Conservation (phyloP, 176 grass and related monocot genomes). For the Cenchrus fungigraminus region DNA sequence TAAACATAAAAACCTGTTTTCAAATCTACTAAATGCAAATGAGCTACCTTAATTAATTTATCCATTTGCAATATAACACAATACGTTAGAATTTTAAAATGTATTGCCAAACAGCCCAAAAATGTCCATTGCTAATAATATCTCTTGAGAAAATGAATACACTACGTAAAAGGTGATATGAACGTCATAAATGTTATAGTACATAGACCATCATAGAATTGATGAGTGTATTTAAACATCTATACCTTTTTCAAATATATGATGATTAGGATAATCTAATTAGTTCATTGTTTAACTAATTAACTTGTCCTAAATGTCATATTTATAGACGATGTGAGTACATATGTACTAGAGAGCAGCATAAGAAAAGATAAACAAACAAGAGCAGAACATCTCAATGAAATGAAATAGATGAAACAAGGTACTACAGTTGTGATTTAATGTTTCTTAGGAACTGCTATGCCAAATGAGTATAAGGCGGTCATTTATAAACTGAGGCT, state of each 20-base stretch:
- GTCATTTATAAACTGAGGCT: not conserved
- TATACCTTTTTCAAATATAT: not conserved
- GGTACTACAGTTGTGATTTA: not conserved
- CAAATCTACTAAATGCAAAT: conserved; percentile 8
- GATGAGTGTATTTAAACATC: conserved; percentile 20
- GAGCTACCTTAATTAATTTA: not conserved
- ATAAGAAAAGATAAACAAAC: conserved; percentile 24
- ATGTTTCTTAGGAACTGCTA: conserved; percentile 31
- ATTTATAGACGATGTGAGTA: not conserved
- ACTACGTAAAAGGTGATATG: not conserved
- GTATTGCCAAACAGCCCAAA: not conserved
- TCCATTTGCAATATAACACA: not conserved
- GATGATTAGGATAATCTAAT: not conserved
- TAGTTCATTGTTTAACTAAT: not conserved
- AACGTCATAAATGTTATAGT: conserved; percentile 1
- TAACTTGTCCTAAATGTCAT: not conserved
- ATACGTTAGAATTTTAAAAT: not conserved
- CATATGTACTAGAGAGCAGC: conserved; percentile 7
- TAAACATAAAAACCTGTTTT: conserved; percentile 18
- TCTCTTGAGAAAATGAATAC: conserved; percentile 14
- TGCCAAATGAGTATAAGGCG: not conserved
- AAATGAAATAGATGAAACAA: conserved; percentile 8
- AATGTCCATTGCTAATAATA: not conserved
- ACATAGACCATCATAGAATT: not conserved
- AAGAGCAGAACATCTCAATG: conserved; percentile 11